Evolutionary conservation across 2,329 filamentous ascomycete species (phyloP).

Genomic region (Remersonia thermophila): DNA sequence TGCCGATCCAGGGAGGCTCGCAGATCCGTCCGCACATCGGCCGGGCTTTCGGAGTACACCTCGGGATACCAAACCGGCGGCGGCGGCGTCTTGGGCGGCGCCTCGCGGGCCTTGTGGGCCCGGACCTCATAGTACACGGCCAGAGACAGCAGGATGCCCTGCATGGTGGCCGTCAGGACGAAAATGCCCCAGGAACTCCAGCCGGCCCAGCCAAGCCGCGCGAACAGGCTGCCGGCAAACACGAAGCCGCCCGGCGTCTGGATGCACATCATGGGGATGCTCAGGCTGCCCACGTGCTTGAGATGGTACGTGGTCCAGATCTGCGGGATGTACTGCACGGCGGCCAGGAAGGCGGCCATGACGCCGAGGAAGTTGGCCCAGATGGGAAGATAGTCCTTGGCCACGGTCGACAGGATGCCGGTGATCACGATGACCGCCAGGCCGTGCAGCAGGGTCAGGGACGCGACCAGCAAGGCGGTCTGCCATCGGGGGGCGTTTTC

Average conservation of each 20-base stretch:
- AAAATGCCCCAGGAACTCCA: conserved; percentile 97
- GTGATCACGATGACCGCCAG: conserved; percentile 58
- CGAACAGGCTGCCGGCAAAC: conserved; percentile 74
- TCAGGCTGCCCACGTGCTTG: conserved; percentile 79
- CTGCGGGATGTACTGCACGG: conserved; percentile 87
- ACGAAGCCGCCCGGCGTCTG: conserved; percentile 88
- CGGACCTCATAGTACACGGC: conserved; percentile 62
- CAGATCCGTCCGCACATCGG: conserved; percentile 23
- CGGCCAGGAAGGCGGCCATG: conserved; percentile 64
- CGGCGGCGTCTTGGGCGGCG: conserved; percentile 28
- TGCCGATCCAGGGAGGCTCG: conserved; percentile 38
- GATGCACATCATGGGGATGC: conserved; percentile 96
- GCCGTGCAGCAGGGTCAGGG: conserved; percentile 61
- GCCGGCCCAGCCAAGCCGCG: conserved; percentile 63
- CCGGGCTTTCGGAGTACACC: conserved; percentile 40
- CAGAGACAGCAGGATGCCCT: conserved; percentile 70
- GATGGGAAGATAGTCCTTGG: conserved; percentile 50
- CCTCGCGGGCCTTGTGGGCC: conserved; percentile 14
- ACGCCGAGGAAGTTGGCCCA: conserved; percentile 85
- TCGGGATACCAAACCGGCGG: conserved; percentile 41
- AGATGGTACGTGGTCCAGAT: conserved; percentile 83
- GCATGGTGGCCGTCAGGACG: conserved; percentile 71
- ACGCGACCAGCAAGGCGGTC: conserved; percentile 65
- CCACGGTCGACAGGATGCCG: conserved; percentile 50
- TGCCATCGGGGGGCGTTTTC: conserved; percentile 53